phyloP scores from a whole-genome alignment of 2,329 filamentous ascomycete genomes.

The Simplicillium sp. region DNA sequence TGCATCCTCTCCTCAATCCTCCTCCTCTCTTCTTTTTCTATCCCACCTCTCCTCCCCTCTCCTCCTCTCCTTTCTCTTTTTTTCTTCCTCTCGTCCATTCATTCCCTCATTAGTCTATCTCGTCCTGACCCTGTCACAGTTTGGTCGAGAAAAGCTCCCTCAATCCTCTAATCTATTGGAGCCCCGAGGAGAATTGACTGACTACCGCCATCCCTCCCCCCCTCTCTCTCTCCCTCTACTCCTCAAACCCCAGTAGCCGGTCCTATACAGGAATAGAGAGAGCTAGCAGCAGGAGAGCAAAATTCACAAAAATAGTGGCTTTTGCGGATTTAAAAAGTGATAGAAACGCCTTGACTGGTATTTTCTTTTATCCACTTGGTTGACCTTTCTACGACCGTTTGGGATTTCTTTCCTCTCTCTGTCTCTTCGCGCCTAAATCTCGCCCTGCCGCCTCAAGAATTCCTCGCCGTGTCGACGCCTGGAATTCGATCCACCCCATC shows the following conservation, averaged over 20 bases:
- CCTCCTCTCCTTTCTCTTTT: constrained; percentile 19
- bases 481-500: constrained; percentile 9
- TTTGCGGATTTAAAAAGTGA: constrained; percentile 10
- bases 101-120: constrained; percentile 42
- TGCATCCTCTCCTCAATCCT: constrained; percentile 39
- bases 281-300: constrained; percentile 5
- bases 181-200: constrained; percentile 22
- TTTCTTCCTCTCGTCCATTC: constrained; percentile 36
- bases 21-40: constrained; percentile 40
- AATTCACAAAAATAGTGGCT: neutral
- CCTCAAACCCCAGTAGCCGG: neutral
- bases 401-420: neutral
- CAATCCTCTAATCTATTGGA: constrained; percentile 13
- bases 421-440: neutral
- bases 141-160: constrained; percentile 18
- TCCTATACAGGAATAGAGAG: neutral
- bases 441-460: constrained; percentile 1
- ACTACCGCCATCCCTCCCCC: constrained; percentile 11
- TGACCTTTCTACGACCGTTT: constrained; percentile 5
- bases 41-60: constrained; percentile 29
- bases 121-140: constrained; percentile 32
- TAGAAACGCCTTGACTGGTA: constrained; percentile 28
- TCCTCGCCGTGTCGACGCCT: constrained; percentile 5
- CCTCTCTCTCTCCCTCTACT: neutral
- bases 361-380: constrained; percentile 17